These are phyloP conservation scores for Dictyophora rubrovolvata DNA, from an alignment of 768 basidiomycete genomes.

Conservation along the genomic window DNA sequence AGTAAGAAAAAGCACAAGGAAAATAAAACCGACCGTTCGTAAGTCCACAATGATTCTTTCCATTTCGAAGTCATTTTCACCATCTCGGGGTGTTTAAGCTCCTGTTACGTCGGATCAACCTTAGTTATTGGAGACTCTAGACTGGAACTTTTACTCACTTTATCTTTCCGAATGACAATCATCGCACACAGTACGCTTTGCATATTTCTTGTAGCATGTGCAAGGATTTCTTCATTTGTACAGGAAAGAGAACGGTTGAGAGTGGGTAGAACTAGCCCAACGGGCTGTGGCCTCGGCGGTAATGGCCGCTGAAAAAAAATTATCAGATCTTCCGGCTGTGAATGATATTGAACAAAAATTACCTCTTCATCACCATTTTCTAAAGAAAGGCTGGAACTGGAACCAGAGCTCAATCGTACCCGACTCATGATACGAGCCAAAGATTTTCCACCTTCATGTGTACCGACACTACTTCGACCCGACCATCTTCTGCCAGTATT, in stretches of 20 bases:
- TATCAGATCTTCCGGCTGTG: background rate
- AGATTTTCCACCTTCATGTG: no score
- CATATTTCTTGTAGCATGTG: slow-evolving; percentile 3
- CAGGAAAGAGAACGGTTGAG: background rate
- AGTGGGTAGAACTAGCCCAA: background rate
- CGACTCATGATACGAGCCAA: background rate
- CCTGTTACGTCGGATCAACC: no score
- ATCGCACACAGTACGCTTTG: background rate
- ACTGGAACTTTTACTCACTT: no score
- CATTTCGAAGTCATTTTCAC: no score
- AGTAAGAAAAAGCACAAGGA: no score
- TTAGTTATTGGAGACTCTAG: no score
- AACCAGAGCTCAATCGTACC: background rate
- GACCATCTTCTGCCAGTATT: no score
- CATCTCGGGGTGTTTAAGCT: no score
- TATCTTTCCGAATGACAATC: no score
- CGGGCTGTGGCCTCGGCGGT: background rate
- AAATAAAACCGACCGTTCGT: no score
- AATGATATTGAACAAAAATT: background rate
- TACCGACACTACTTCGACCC: no score
- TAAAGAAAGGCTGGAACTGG: background rate
- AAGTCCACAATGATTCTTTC: no score
- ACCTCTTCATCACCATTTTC: background rate
- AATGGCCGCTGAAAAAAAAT: background rate
- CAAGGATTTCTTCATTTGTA: background rate